Evolutionary conservation across 169 alveolate species (phyloP), one percentile per base, ranked within the genome.

Genomic region (Cryptosporidium meleagridis): DNA sequence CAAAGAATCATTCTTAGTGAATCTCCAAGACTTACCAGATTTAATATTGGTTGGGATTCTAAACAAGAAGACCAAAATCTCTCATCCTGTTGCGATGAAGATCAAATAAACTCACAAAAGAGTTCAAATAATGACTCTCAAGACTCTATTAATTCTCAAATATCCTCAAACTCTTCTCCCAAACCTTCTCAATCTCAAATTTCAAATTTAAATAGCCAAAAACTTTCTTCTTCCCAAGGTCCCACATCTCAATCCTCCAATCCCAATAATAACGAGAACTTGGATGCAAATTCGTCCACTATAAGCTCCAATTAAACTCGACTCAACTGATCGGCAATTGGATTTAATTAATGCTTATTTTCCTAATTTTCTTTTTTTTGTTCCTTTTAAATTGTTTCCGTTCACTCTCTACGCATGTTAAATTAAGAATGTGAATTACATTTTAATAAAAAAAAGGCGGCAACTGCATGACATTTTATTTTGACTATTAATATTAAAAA

Each of bases 21-120:
- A 85, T 94, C 96, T 70, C 99, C 99, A n/a, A 93, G 99, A 92
- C 98, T 98, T 18, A 98, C 99, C 26, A 96, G 97, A 91, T 97
- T 97, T 94, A 96, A 96, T 67, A 98, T 98, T 51, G 93, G 94
- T 37, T 98, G 99, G 99, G 99, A 97, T 84, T 75, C 91, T 48
- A 94, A 75, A 52, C 48, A 53, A 10, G 73, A 39, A 12, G 70
- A 85, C 14, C 69, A 58, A 12, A 48, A 48, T 9, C 48, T 41
- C 14, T 9, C 23, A 35, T 29, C 72, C 8, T 31, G 9, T 58
- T 9, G 33, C 6, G 44, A 75, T 35, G 59, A 52, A 55, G n/a
- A 58, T 29, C 35, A 48, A 48, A 33, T 29, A 18, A 33, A 65
- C 72, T 65, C 72, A 16, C 72, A 65, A 37, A n/a, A 65, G 51